phyloP scores from a whole-genome alignment of 306 rosid species.

The Pachyrhizus erosus region DNA sequence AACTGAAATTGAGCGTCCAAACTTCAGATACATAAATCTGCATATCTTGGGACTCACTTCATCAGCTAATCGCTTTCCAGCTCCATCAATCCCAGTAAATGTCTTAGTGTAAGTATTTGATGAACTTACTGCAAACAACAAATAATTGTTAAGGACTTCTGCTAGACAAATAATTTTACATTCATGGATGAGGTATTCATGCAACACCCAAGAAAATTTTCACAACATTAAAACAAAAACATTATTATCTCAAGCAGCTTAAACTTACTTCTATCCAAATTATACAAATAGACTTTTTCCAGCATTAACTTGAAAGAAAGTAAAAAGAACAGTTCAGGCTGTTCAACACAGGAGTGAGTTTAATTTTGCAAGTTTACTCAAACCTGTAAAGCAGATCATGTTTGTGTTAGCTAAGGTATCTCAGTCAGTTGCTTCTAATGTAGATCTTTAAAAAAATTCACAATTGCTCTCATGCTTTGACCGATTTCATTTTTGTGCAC shows the following conservation, averaged over 20 bases:
- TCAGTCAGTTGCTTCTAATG: neutral
- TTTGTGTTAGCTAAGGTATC: conserved; percentile 33
- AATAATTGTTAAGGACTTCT: conserved; percentile 39
- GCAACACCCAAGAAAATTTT: conserved; percentile 22
- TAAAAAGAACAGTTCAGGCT: conserved; percentile 12
- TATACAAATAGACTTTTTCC: conserved; percentile 31
- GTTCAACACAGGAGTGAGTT: conserved; percentile 25
- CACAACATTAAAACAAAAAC: conserved; percentile 16
- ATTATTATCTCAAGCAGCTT: conserved; percentile 33
- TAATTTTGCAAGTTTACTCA: conserved; percentile 33
- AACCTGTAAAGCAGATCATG: conserved; percentile 20
- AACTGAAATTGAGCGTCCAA: conserved; percentile 16
- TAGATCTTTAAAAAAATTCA: neutral
- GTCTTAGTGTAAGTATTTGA: conserved; percentile 82
- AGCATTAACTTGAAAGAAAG: neutral
- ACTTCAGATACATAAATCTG: conserved; percentile 40
- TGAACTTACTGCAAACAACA: conserved; percentile 80
- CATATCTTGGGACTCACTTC: conserved; percentile 69
- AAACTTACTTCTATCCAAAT: conserved; percentile 18
- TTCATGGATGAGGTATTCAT: conserved; percentile 37
- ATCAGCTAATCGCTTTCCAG: conserved; percentile 91
- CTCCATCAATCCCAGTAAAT: conserved; percentile 94
- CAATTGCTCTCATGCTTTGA: conserved; percentile 5
- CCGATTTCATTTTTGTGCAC: conserved; percentile 18
- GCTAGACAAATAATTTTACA: conserved; percentile 23